Base-by-base conservation (phyloP, 139 green algal species). In the Pseudopediastrum boryanum region DNA sequence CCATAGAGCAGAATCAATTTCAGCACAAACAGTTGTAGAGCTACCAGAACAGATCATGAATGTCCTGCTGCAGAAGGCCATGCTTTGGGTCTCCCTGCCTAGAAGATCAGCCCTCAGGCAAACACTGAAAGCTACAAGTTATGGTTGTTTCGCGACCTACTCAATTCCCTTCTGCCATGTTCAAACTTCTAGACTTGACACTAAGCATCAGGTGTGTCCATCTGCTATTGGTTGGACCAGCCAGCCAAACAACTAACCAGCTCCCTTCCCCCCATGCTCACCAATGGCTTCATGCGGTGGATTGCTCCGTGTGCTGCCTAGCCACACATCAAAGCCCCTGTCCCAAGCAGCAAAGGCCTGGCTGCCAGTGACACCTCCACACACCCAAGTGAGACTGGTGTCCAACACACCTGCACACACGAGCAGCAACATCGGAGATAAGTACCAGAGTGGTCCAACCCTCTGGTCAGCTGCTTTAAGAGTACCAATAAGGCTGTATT, bases 271-370 rank as follows among this genome's bases (percentile, higher is more conserved):
- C 8, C n/a, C 54, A 8, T 6, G 8, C 54, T 8, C 54, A 64
- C 54, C 10, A 7, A 27, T 64, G 7, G 54, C 92, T 59, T 87
- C 75, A 2, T 87, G 79, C 0, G 94, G 92, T 2, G 94, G 89
- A 78, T 97, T 97, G 85, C 84, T 81, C 31, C 96, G 86, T 7
- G 90, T 91, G 87, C 95, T 98, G 78, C 85, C 95, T 75, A 99
- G 88, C 88, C 93, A 99, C 23, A 99, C 95, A 69, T 99, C 96
- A 83, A 94, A 95, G 64, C 96, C 96, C 0, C 87, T 75, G 68
- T 98, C 94, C 50, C 85, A 96, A 4, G 94, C 94, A 13, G 88
- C 88, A 89, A 98, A 97, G 4, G 94, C 94, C 51, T 92, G 85
- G 21, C 84, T 93, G 51, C 92, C 89, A 31, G 92, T 92, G 25